Conservation (phyloP, 2,329 filamentous ascomycete genomes). For the Fusarium chaquense region DNA sequence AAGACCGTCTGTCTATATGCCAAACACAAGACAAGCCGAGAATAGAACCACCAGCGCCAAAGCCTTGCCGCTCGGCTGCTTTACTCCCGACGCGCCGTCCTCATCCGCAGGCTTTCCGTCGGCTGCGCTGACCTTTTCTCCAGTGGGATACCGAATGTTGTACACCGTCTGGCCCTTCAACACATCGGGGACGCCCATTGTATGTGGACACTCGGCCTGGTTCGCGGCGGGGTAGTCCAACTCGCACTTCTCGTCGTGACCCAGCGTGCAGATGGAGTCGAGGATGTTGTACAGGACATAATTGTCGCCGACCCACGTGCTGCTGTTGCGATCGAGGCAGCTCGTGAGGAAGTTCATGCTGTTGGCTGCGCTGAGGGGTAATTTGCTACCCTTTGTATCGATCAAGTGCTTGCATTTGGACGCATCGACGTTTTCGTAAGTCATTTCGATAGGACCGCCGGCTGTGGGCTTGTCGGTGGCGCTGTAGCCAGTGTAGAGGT, state of each 20-base stretch:
- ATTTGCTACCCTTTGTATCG: conserved; percentile 54
- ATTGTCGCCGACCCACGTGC: conserved; percentile 61
- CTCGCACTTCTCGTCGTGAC: conserved; percentile 60
- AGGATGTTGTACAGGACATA: conserved; percentile 64
- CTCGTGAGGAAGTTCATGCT: conserved; percentile 65
- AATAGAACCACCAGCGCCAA: conserved; percentile 34
- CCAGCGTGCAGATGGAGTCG: conserved; percentile 61
- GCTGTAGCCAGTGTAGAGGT: conserved; percentile 62
- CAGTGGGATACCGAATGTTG: conserved; percentile 62
- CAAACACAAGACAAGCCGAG: conserved; percentile 23
- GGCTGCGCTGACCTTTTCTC: conserved; percentile 55
- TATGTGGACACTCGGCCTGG: conserved; percentile 59
- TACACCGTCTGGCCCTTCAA: conserved; percentile 58
- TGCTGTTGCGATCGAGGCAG: conserved; percentile 56
- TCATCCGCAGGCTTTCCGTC: conserved; percentile 34
- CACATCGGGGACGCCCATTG: conserved; percentile 53
- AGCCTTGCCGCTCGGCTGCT: conserved; percentile 10
- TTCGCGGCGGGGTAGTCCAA: conserved; percentile 59
- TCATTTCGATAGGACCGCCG: conserved; percentile 63
- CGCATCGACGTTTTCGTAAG: conserved; percentile 58
- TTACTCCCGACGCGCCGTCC: conserved; percentile 6
- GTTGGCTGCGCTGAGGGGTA: conserved; percentile 62
- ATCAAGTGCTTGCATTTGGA: conserved; percentile 63
- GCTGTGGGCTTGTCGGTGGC: conserved; percentile 59
- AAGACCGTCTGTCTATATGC: neutral